Conservation (phyloP, 2,329 filamentous ascomycete genomes). For the Verticillium tricorpus region DNA sequence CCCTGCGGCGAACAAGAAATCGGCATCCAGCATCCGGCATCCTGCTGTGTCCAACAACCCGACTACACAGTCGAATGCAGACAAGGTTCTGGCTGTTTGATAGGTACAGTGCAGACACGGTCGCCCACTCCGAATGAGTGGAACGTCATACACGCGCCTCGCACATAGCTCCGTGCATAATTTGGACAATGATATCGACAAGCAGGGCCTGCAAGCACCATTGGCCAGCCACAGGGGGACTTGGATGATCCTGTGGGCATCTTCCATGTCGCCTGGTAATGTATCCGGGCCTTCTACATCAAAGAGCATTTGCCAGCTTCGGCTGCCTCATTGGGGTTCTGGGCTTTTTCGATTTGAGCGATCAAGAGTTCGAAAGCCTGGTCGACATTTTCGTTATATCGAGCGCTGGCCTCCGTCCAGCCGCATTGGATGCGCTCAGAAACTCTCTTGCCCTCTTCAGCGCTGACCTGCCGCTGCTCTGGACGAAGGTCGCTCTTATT, state of each 20-base stretch:
- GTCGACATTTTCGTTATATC: slow-evolving; percentile 89
- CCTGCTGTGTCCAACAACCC: no score
- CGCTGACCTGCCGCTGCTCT: slow-evolving; percentile 85
- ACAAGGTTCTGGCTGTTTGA: no score
- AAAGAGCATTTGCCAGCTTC: slow-evolving; percentile 75
- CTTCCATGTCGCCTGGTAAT: neutral
- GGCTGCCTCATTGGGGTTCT: slow-evolving; percentile 82
- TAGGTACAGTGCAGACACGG: no score
- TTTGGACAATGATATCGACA: neutral
- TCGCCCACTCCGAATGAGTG: no score
- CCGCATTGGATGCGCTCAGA: slow-evolving; percentile 85
- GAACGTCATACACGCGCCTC: no score
- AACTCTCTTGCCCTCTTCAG: slow-evolving; percentile 80
- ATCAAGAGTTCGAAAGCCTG: slow-evolving; percentile 94
- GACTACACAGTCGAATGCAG: no score
- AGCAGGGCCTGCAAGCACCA: neutral
- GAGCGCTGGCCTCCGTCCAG: slow-evolving; percentile 90
- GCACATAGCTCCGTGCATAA: no score
- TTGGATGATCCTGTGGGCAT: neutral
- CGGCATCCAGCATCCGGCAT: no score
- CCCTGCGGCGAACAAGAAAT: no score
- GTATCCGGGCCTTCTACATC: slow-evolving; percentile 61
- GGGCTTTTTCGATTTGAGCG: slow-evolving; percentile 87
- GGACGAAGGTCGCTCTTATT: slow-evolving; percentile 95
- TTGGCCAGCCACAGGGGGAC: neutral